A percentile compares a stretch with the other conserved stretches of the same genome.
Evolutionary conservation across 495 filamentous ascomycete genomes (phyloP).

Genomic region (Parathielavia hyrcaniae): DNA sequence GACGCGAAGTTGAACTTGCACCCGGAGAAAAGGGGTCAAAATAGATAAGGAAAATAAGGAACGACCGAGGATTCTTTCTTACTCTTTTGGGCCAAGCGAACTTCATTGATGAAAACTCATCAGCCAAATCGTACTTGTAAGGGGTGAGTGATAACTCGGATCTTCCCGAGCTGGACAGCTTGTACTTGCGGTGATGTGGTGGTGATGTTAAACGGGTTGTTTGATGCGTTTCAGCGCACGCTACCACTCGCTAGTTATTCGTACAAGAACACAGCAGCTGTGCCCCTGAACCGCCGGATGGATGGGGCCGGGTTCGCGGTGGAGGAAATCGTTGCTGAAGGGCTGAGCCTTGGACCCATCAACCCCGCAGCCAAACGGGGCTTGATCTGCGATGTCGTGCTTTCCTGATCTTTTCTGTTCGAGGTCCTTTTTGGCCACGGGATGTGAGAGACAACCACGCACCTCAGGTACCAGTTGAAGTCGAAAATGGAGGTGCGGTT

Average conservation of each 20-base stretch:
- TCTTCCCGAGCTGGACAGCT: background rate
- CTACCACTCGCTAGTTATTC: too few species aligned
- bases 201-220: conserved; percentile 2
- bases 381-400: conserved; percentile 2
- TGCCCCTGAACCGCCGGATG: background rate
- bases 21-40: too few species aligned
- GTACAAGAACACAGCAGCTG: too few species aligned
- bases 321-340: too few species aligned
- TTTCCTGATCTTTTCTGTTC: background rate
- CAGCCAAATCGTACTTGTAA: background rate
- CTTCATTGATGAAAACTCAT: background rate
- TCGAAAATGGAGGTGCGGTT: too few species aligned
- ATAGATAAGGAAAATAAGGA: too few species aligned
- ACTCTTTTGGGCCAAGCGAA: too few species aligned
- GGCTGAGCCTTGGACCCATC: background rate
- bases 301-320: too few species aligned
- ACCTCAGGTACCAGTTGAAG: too few species aligned
- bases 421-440: too few species aligned
- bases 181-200: background rate
- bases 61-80: too few species aligned
- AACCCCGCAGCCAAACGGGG: conserved; percentile 2
- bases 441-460: too few species aligned
- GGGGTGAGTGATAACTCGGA: background rate
- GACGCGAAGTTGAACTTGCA: background rate
- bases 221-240: conserved; percentile 11